These are phyloP conservation scores for Cicer yamashitae DNA, from an alignment of 306 rosid genomes.

Conservation along the genomic window DNA sequence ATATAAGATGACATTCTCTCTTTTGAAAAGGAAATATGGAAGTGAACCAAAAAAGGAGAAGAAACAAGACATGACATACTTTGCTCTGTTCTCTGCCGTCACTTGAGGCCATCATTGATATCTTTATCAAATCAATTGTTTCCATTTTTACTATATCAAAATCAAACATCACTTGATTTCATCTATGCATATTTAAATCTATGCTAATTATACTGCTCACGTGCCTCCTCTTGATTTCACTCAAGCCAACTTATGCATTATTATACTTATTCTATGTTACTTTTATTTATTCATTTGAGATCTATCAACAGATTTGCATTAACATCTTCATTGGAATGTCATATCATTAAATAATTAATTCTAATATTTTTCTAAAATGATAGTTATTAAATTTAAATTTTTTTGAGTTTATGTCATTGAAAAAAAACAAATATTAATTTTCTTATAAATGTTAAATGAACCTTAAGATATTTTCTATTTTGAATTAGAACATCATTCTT, in stretches of 20 bases:
- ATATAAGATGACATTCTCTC: not conserved
- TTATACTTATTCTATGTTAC: no score
- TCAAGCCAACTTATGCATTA: not conserved
- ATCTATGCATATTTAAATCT: not conserved
- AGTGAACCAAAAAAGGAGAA: not conserved
- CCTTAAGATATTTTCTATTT: no score
- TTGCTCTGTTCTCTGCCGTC: not conserved
- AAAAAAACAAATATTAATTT: no score
- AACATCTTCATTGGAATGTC: no score
- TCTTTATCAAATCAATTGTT: constrained; percentile 21
- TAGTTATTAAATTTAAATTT: no score
- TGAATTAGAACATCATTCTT: no score
- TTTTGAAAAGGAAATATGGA: not conserved
- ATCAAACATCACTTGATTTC: constrained; percentile 30
- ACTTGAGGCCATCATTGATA: constrained; percentile 27
- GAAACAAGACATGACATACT: constrained; percentile 12
- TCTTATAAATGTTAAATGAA: no score
- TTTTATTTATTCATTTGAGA: not conserved
- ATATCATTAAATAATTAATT: no score
- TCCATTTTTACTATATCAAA: not conserved
- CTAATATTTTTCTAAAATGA: no score
- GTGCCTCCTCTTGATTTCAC: constrained; percentile 41
- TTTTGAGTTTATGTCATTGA: no score
- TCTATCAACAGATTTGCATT: constrained; percentile 1
- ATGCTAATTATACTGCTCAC: constrained; percentile 41